These are phyloP conservation scores for Stagonosporopsis cucurbitacearum DNA, from an alignment of 2,329 filamentous ascomycete species.

Conservation along the genomic window DNA sequence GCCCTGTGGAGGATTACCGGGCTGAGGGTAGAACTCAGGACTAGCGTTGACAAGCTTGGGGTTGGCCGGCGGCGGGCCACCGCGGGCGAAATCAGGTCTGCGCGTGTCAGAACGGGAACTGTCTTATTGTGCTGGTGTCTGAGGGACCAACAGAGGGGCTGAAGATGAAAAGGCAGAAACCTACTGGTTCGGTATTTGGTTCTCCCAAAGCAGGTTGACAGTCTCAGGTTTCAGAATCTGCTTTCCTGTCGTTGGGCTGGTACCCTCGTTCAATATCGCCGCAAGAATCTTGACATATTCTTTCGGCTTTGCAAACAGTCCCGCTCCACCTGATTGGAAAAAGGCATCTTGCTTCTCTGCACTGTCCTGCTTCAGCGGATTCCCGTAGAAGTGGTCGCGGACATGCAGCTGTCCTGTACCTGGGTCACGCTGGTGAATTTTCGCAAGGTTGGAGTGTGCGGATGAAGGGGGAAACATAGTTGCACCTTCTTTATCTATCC, in stretches of 20 bases:
- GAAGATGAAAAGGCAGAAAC: background rate
- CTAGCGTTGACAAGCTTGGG: constrained; percentile 57
- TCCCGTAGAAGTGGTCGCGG: constrained; percentile 60
- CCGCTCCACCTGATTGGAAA: constrained; percentile 68
- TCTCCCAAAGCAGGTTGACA: constrained; percentile 69
- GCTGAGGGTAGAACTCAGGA: constrained; percentile 58
- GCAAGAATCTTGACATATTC: constrained; percentile 69
- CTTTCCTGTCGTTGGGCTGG: constrained; percentile 61
- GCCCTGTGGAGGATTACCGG: constrained; percentile 63
- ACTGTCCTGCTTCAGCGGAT: constrained; percentile 54
- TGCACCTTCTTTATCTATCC: constrained; percentile 53
- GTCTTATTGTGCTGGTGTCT: too few species aligned
- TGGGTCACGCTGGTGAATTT: constrained; percentile 61
- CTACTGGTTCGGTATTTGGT: constrained; percentile 61
- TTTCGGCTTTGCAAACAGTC: constrained; percentile 63
- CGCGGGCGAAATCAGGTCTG: constrained; percentile 58
- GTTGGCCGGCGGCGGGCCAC: constrained; percentile 55
- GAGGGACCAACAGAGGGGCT: too few species aligned
- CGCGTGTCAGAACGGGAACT: background rate
- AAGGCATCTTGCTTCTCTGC: constrained; percentile 53
- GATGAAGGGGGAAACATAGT: constrained; percentile 63
- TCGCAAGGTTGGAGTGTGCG: constrained; percentile 63
- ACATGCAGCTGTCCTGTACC: constrained; percentile 47
- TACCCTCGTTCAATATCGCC: constrained; percentile 69
- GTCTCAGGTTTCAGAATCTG: constrained; percentile 64